Evolutionary conservation across 768 basidiomycete genomes (phyloP).

Genomic region (Lactarius sp.): DNA sequence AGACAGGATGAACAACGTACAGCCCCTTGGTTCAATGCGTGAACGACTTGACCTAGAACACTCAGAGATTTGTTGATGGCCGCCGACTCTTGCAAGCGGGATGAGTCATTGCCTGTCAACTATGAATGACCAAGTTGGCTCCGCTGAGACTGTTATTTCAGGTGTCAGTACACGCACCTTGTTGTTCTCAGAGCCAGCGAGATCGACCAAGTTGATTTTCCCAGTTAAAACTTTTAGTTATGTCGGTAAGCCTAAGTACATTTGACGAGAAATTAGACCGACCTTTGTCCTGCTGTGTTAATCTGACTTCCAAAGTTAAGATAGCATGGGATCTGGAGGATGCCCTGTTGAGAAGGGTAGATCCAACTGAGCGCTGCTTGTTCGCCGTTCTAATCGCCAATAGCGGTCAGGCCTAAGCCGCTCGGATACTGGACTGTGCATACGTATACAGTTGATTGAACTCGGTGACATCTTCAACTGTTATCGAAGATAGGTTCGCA

Average conservation of each 20-base stretch:
- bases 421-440: constrained; percentile 24
- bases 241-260: background rate
- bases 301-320: constrained; percentile 63
- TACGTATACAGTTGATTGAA: constrained; percentile 46
- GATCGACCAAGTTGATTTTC: constrained; percentile 82
- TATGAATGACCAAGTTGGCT: constrained; percentile 26
- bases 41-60: constrained; percentile 82
- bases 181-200: constrained; percentile 90
- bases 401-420: background rate
- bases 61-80: constrained; percentile 90
- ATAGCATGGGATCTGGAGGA: constrained; percentile 90
- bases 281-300: constrained; percentile 53
- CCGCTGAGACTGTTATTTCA: background rate
- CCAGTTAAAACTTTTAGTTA: constrained; percentile 47
- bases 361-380: constrained; percentile 75
- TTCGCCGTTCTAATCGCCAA: constrained; percentile 52
- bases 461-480: constrained; percentile 41
- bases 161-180: constrained; percentile 43
- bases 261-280: constrained; percentile 25
- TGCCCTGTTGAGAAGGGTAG: constrained; percentile 77
- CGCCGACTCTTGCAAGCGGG: constrained; percentile 82
- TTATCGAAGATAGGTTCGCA: constrained; percentile 42
- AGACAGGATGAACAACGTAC: constrained; percentile 34
- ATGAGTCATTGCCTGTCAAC: constrained; percentile 80
- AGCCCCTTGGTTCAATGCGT: constrained; percentile 72